These are phyloP conservation scores for Zasmidium citrigriseum DNA, from an alignment of 2,329 filamentous ascomycete genomes.

Conservation along the genomic window DNA sequence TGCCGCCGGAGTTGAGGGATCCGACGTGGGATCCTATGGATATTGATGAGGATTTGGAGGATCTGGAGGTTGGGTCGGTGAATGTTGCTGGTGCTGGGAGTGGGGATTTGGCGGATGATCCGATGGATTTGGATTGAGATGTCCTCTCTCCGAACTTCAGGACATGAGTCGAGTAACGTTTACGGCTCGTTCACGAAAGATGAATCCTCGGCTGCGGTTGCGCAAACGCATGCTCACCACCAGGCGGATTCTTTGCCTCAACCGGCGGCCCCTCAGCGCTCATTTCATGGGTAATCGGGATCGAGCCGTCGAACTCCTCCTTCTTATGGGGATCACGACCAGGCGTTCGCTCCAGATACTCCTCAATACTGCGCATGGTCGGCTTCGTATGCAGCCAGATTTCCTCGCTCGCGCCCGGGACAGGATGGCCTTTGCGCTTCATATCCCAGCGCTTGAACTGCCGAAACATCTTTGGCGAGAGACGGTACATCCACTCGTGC, in stretches of 20 bases:
- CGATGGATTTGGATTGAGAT: constrained; percentile 11
- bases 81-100: not conserved
- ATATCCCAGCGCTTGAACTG: constrained; percentile 38
- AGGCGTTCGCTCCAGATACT: constrained; percentile 18
- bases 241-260: not conserved
- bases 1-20: constrained; percentile 29
- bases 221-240: not conserved
- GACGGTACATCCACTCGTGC: constrained; percentile 57
- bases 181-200: not conserved
- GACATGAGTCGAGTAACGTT: too few species aligned
- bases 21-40: constrained; percentile 14
- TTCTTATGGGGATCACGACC: constrained; percentile 6
- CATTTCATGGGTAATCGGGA: constrained; percentile 1
- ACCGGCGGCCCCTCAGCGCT: constrained; percentile 1
- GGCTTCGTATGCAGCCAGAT: constrained; percentile 57
- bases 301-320: constrained; percentile 2
- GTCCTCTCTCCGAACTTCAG: not conserved
- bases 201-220: not conserved
- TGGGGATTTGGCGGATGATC: not conserved
- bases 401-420: constrained; percentile 44
- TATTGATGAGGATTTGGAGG: constrained; percentile 9
- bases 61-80: not conserved
- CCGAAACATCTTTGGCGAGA: constrained; percentile 48
- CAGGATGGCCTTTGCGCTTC: constrained; percentile 38
- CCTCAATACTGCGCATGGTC: constrained; percentile 18